These are phyloP conservation scores for Phyllosticta citriasiana DNA, from an alignment of 2,329 filamentous ascomycete species.

Conservation along the genomic window DNA sequence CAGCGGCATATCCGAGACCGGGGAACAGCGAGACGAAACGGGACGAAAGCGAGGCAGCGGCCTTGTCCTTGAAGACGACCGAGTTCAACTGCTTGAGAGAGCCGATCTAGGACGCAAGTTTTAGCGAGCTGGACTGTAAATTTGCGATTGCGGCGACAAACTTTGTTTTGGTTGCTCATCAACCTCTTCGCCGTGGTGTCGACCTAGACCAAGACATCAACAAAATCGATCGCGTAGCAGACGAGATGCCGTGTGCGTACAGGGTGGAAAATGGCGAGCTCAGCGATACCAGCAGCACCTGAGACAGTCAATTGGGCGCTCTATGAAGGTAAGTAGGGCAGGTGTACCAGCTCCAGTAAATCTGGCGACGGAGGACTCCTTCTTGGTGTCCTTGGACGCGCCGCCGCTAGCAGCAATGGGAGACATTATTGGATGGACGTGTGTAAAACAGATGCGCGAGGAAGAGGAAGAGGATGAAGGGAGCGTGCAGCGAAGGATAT, in stretches of 20 bases:
- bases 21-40: constrained; percentile 97
- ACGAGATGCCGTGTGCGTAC: constrained; percentile 35
- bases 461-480: not conserved
- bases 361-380: constrained; percentile 80
- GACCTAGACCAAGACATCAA: constrained; percentile 48
- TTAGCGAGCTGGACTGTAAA: constrained; percentile 13
- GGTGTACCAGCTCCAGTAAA: constrained; percentile 80
- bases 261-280: constrained; percentile 86
- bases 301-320: constrained; percentile 14
- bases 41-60: constrained; percentile 53
- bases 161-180: constrained; percentile 91
- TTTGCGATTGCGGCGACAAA: constrained; percentile 22
- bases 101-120: constrained; percentile 31
- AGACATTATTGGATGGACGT: not conserved
- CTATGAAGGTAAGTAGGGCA: not conserved
- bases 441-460: not conserved
- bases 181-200: constrained; percentile 97
- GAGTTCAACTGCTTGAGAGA: constrained; percentile 61
- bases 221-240: constrained; percentile 16
- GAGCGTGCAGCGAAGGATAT: not conserved
- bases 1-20: constrained; percentile 90
- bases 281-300: constrained; percentile 90
- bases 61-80: constrained; percentile 90
- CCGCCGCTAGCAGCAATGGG: constrained; percentile 13
- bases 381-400: constrained; percentile 55